Percentiles rank a stretch among this genome's conserved stretches.
Evolutionary conservation across 805 yeast genomes (phyloP).

Genomic region (Candida koratica): DNA sequence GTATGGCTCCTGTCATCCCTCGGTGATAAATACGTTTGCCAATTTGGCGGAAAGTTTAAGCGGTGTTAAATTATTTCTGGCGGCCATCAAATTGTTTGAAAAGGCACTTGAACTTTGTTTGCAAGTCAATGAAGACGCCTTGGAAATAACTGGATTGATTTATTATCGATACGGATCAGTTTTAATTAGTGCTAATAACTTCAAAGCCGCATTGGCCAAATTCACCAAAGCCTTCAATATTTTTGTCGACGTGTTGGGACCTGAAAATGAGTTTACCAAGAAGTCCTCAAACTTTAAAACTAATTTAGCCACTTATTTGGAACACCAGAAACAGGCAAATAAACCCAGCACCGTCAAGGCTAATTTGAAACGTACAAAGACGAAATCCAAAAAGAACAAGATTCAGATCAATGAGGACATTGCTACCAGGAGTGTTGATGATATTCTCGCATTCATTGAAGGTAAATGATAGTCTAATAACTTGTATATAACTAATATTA

Average conservation of each 20-base stretch:
- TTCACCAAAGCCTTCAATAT: constrained; percentile 54
- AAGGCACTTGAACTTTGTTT: constrained; percentile 51
- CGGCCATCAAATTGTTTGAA: constrained; percentile 51
- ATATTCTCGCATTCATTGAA: constrained; percentile 65
- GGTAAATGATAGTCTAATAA: constrained; percentile 31
- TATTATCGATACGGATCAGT: constrained; percentile 55
- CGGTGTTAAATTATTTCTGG: constrained; percentile 42
- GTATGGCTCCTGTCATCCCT: constrained; percentile 67
- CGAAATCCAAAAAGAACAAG: constrained; percentile 13
- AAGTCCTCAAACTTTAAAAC: constrained; percentile 65
- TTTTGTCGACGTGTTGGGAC: constrained; percentile 59
- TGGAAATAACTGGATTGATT: constrained; percentile 61
- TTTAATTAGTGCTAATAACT: constrained; percentile 49
- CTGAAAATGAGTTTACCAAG: constrained; percentile 60
- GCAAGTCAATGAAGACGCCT: constrained; percentile 50
- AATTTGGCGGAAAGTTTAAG: constrained; percentile 60
- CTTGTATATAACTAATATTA: constrained; percentile 8
- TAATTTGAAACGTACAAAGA: constrained; percentile 10
- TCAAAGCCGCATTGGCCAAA: constrained; percentile 52
- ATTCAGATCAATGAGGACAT: constrained; percentile 31
- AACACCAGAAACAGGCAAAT: constrained; percentile 37
- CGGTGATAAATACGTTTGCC: constrained; percentile 57
- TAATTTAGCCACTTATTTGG: constrained; percentile 49
- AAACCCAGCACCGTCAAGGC: neutral
- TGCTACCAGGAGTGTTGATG: constrained; percentile 66